A percentile compares a stretch with the other conserved stretches of the same genome.
phyloP scores from a whole-genome alignment of 2,329 filamentous ascomycete genomes.

The Pseudofabraea citricarpa region DNA sequence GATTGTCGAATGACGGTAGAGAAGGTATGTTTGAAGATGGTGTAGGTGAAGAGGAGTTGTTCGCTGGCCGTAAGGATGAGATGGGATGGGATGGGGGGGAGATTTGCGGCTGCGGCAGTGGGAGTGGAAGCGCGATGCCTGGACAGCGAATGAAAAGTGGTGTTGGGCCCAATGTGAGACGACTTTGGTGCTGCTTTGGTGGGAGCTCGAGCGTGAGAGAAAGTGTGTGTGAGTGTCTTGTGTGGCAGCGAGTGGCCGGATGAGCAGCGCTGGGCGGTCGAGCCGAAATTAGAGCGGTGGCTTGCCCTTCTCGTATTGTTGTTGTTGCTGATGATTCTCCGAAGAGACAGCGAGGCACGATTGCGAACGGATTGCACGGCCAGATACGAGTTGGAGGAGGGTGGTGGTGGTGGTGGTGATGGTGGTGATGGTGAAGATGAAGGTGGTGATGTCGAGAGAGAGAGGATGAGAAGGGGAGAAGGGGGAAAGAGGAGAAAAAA shows the following conservation, averaged over 20 bases:
- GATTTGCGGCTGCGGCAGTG: constrained; percentile 7
- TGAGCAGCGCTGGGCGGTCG: neutral
- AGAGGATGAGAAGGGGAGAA: neutral
- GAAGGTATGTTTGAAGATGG: constrained; percentile 4
- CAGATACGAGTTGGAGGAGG: too few relatives aligned
- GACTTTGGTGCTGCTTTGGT: constrained; percentile 18
- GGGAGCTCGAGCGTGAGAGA: neutral
- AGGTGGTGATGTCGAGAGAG: neutral
- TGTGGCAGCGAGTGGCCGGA: neutral
- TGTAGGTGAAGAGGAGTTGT: neutral
- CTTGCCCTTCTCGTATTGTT: too few relatives aligned
- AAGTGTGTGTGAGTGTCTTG: neutral
- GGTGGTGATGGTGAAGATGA: neutral
- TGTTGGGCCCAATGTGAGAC: constrained; percentile 16
- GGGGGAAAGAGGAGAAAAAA: neutral
- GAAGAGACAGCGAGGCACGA: too few relatives aligned
- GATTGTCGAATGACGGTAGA: constrained; percentile 7
- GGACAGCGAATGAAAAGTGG: constrained; percentile 25
- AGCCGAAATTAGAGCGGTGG: too few relatives aligned
- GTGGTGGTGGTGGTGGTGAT: neutral
- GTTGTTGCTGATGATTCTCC: too few relatives aligned
- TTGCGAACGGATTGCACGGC: too few relatives aligned
- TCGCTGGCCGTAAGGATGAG: neutral
- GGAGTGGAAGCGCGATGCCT: too few relatives aligned
- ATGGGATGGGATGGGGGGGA: constrained; percentile 9